A percentile compares a stretch with the other conserved stretches of the same genome.
Conservation (phyloP, 495 filamentous ascomycete genomes). For the Barbatosphaeria neglecta region DNA sequence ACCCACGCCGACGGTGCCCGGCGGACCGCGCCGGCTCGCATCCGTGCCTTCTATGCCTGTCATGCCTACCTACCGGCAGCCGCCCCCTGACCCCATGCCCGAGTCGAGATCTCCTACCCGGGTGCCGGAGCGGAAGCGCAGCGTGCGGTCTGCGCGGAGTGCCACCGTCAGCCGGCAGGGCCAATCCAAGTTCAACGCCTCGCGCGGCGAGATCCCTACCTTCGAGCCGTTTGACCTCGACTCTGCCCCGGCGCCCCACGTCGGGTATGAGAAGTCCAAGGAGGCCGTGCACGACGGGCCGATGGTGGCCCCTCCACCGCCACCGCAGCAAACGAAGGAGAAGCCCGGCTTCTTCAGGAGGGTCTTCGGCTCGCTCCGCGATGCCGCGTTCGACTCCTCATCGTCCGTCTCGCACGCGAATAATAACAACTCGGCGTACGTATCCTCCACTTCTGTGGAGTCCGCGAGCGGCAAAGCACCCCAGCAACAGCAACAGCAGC, state of each 20-base stretch:
- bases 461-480: constrained; percentile 4
- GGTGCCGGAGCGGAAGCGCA: constrained; percentile 44
- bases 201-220: constrained; percentile 14
- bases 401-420: constrained; percentile 4
- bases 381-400: constrained; percentile 6
- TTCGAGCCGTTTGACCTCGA: constrained; percentile 20
- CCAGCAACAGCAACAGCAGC: not conserved
- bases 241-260: constrained; percentile 40
- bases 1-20: constrained; percentile 77
- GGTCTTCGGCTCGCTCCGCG: constrained; percentile 61
- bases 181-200: constrained; percentile 9
- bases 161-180: constrained; percentile 27
- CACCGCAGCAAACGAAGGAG: constrained; percentile 42
- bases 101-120: constrained; percentile 16
- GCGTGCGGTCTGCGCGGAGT: constrained; percentile 51
- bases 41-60: constrained; percentile 34
- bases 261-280: constrained; percentile 48
- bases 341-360: constrained; percentile 84
- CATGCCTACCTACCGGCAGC: constrained; percentile 17
- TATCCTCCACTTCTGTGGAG: constrained; percentile 9
- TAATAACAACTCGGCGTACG: constrained; percentile 10
- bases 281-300: constrained; percentile 22
- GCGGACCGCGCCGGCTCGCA: constrained; percentile 52
- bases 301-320: constrained; percentile 14
- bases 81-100: constrained; percentile 23